These are phyloP conservation scores for Taphrina flavorubra DNA, from an alignment of 1,139 yeast genomes.

Conservation along the genomic window DNA sequence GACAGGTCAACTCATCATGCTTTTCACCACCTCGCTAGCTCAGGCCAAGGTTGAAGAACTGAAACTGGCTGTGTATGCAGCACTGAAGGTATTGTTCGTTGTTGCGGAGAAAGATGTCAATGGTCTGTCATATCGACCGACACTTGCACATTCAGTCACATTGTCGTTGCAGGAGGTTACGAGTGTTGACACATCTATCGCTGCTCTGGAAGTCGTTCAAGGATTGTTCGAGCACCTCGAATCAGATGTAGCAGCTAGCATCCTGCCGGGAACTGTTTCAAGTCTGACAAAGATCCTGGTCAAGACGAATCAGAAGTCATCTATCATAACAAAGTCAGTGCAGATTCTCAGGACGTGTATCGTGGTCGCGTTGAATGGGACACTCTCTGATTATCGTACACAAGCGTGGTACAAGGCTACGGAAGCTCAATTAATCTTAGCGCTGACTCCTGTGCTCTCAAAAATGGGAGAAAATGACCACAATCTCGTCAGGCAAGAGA, in stretches of 20 bases:
- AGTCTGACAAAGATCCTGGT: constrained; percentile 7
- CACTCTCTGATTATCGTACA: constrained; percentile 15
- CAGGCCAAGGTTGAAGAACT: constrained; percentile 29
- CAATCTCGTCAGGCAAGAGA: constrained; percentile 1
- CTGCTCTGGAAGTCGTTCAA: not conserved
- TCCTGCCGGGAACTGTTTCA: constrained; percentile 36
- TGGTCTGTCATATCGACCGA: constrained; percentile 23
- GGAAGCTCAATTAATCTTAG: constrained; percentile 25
- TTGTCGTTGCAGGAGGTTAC: constrained; percentile 6
- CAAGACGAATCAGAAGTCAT: constrained; percentile 12
- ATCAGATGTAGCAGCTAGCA: constrained; percentile 23
- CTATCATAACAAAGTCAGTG: not conserved
- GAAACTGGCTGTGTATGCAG: not conserved
- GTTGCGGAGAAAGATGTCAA: constrained; percentile 9
- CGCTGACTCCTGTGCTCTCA: constrained; percentile 27
- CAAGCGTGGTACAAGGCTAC: constrained; percentile 24
- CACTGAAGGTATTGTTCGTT: constrained; percentile 2
- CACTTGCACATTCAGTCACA: constrained; percentile 24
- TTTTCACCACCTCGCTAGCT: constrained; percentile 19
- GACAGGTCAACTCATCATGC: constrained; percentile 26
- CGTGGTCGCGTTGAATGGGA: constrained; percentile 6
- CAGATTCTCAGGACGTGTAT: constrained; percentile 2
- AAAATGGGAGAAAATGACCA: constrained; percentile 1
- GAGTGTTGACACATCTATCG: not conserved
- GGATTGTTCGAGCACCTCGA: constrained; percentile 17